phyloP scores from a whole-genome alignment of 2,329 filamentous ascomycete species.

The Purpureocillium takamizusanense region DNA sequence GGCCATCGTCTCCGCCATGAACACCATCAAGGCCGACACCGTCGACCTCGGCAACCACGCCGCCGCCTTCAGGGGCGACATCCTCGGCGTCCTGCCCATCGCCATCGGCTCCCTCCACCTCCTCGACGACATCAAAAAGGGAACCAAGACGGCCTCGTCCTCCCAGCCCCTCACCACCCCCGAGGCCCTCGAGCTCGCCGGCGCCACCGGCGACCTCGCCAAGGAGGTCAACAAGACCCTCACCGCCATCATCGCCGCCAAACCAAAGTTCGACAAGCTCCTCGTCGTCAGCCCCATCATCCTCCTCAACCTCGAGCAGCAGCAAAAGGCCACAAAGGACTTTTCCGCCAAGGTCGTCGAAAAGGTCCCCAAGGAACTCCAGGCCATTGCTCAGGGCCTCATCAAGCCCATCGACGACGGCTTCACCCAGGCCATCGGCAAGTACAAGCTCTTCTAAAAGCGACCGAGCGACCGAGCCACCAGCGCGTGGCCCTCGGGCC shows the following conservation, averaged over 20 bases:
- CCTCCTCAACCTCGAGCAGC: conserved; percentile 27
- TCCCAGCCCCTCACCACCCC: conserved; percentile 26
- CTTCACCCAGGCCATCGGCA: conserved; percentile 28
- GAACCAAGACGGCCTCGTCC: conserved; percentile 23
- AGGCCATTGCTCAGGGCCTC: conserved; percentile 22
- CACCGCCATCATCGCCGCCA: conserved; percentile 25
- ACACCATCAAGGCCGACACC: conserved; percentile 22
- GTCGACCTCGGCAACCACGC: conserved; percentile 24
- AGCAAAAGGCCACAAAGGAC: conserved; percentile 28
- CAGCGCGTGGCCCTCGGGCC: too few species aligned
- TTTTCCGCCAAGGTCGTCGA: conserved; percentile 26
- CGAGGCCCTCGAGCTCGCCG: conserved; percentile 29
- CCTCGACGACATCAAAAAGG: conserved; percentile 28
- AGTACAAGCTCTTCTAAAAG: conserved; percentile 11
- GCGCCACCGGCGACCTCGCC: conserved; percentile 24
- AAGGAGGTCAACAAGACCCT: conserved; percentile 28
- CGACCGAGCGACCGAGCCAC: too few species aligned
- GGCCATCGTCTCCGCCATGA: conserved; percentile 24
- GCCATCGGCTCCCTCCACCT: conserved; percentile 26
- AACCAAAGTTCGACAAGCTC: conserved; percentile 34
- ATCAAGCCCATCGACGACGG: conserved; percentile 26
- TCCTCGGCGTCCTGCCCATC: conserved; percentile 31
- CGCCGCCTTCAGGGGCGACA: conserved; percentile 25
- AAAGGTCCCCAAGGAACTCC: conserved; percentile 28
- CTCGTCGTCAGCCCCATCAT: conserved; percentile 33